A percentile compares a stretch with the other conserved stretches of the same genome.
Evolutionary conservation across 495 filamentous ascomycete species (phyloP).

Genomic region (Apodospora peruviana): DNA sequence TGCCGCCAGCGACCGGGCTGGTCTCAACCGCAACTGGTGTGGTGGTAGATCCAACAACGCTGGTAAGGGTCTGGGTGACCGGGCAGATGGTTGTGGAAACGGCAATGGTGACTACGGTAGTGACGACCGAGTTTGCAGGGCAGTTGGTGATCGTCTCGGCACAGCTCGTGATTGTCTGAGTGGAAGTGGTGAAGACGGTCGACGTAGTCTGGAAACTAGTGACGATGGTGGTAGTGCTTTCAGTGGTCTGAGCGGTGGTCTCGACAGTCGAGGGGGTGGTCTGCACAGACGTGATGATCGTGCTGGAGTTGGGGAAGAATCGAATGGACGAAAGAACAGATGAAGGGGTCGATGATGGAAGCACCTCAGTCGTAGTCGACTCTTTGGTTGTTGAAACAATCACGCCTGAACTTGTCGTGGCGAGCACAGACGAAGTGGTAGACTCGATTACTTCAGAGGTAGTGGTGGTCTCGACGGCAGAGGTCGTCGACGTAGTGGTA

Average conservation of each 20-base stretch:
- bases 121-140: conserved; percentile 45
- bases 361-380: background rate
- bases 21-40: conserved; percentile 1
- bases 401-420: conserved; percentile 17
- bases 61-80: conserved; percentile 37
- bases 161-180: conserved; percentile 56
- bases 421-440: conserved; percentile 5
- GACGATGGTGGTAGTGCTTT: conserved; percentile 19
- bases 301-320: conserved; percentile 1
- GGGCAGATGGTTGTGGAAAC: conserved; percentile 59
- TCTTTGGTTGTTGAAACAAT: conserved; percentile 12
- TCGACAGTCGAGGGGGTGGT: conserved; percentile 13
- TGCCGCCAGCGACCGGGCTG: background rate
- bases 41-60: conserved; percentile 10
- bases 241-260: conserved; percentile 10
- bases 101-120: conserved; percentile 52
- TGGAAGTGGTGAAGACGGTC: conserved; percentile 55
- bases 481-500: conserved; percentile 22
- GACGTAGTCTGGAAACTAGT: conserved; percentile 45
- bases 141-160: conserved; percentile 52
- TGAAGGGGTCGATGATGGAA: background rate
- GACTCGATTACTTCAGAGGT: conserved; percentile 6
- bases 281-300: conserved; percentile 2
- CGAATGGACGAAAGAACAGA: background rate
- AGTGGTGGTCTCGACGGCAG: conserved; percentile 3